Percentiles rank a stretch among this genome's conserved stretches.
Conservation (phyloP, 441 rosid genomes). For the Rhodomyrtus psidioides region DNA sequence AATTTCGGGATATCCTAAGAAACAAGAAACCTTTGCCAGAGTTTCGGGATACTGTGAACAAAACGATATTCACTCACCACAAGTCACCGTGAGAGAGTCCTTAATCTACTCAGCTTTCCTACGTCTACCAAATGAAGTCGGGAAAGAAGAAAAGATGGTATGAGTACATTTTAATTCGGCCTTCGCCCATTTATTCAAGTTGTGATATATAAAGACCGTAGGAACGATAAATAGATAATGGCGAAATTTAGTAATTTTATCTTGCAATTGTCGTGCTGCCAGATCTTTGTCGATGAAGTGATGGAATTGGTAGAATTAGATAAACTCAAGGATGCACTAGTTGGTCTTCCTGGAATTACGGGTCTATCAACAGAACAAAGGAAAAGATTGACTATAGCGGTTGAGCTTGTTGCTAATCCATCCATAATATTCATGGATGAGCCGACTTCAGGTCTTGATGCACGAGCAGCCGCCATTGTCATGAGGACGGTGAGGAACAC, state of each 20-base stretch:
- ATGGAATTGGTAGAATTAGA: slow-evolving; percentile 57
- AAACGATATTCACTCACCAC: slow-evolving; percentile 81
- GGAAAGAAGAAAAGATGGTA: slow-evolving; percentile 66
- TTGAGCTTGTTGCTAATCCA: slow-evolving; percentile 65
- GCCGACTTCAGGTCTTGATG: slow-evolving; percentile 77
- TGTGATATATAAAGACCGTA: not conserved
- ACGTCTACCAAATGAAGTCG: slow-evolving; percentile 63
- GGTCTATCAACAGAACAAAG: slow-evolving; percentile 71
- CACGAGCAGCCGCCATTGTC: slow-evolving; percentile 71
- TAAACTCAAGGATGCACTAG: slow-evolving; percentile 45
- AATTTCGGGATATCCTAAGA: slow-evolving; percentile 79
- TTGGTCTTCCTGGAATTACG: slow-evolving; percentile 58
- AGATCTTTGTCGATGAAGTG: slow-evolving; percentile 66
- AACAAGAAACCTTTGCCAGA: slow-evolving; percentile 91
- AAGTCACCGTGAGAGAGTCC: slow-evolving; percentile 79
- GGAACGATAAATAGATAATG: not conserved
- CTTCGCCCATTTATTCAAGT: not conserved
- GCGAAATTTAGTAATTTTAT: not conserved
- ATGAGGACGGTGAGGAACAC: slow-evolving; percentile 79
- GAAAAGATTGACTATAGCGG: slow-evolving; percentile 63
- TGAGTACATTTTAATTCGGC: not conserved
- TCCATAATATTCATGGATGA: slow-evolving; percentile 80
- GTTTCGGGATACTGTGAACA: slow-evolving; percentile 95
- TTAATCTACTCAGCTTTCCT: slow-evolving; percentile 87
- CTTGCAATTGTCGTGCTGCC: not conserved